Base-by-base conservation (phyloP, 805 yeast genomes). In the Geotrichum ghanense region DNA sequence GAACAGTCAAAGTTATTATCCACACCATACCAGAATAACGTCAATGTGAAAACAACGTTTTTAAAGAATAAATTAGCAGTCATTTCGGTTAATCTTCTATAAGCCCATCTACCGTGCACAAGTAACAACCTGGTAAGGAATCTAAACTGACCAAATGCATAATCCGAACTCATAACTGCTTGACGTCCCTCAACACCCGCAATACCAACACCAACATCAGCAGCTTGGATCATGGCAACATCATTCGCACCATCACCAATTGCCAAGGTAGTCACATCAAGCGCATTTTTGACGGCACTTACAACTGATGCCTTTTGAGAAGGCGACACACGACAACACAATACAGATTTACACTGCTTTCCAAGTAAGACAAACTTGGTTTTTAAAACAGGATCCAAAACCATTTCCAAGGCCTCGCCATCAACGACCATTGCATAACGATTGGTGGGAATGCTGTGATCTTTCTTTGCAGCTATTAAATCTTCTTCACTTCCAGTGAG, bases 131-230 rank as follows among this genome's bases (percentile, higher is more conserved):
- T 67, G 2, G 81, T 72, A 52, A 83, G 63, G 62, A 71, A 84
- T 51, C 87, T 64, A 68, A 83, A 83, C 61, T 84, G 90, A 3
- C 89, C 94, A 57, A 83, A 69, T 2, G 88, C 90, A 61, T 82
- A 84, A 65, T 83, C 94, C 0, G 90, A 79, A 1, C 87, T 78
- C 94, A 83, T 83, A 4, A 78, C 92, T 1, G 94, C 94, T 57
- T 83, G 90, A 42, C 94, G 65, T 47, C 94, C 94, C 64, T 83
- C 94, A 57, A 81, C 90, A 52, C 94, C 94, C 2, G 89, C 90
- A 56, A 83, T 84, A 51, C 94, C 94, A 34, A 83, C 79, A 49
- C 94, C 94, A 20, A 83, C 80, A 60, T 84, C 80, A 3, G 94
- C 90, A 24, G 84, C 82, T 58, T 84, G 94, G 51, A 83, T 84